Evolutionary conservation across 2,329 filamentous ascomycete genomes (phyloP).

Genomic region (Ascochyta lentis): DNA sequence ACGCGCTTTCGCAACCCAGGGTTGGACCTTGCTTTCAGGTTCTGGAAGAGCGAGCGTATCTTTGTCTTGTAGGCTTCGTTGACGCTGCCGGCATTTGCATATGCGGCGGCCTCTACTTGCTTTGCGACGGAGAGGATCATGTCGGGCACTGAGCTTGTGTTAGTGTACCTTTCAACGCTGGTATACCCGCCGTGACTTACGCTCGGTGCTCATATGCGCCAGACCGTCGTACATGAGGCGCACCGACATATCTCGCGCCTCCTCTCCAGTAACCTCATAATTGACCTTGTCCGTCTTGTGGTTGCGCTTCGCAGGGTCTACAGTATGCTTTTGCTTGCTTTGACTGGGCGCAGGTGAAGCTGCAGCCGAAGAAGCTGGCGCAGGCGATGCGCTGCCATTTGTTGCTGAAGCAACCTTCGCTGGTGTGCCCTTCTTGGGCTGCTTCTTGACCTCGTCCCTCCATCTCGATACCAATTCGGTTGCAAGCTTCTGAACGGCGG

Average conservation of each 20-base stretch:
- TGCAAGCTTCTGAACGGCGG: constrained; percentile 74
- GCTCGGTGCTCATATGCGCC: constrained; percentile 69
- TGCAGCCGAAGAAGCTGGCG: constrained; percentile 48
- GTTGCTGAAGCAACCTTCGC: constrained; percentile 27
- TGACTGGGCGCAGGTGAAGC: constrained; percentile 58
- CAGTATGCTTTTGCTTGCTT: constrained; percentile 61
- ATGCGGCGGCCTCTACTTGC: constrained; percentile 80
- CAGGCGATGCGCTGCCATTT: constrained; percentile 41
- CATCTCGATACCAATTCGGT: constrained; percentile 86
- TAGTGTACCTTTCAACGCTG: constrained; percentile 3
- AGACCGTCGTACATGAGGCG: constrained; percentile 94
- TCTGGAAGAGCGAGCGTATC: constrained; percentile 90
- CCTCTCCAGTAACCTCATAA: constrained; percentile 74
- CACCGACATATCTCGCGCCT: constrained; percentile 81
- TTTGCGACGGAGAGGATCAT: constrained; percentile 71
- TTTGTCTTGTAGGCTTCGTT: constrained; percentile 80
- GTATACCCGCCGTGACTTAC: constrained; percentile 40
- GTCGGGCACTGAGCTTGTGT: constrained; percentile 57
- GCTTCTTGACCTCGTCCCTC: constrained; percentile 76
- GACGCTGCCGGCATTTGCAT: constrained; percentile 71
- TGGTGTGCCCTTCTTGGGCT: constrained; percentile 40
- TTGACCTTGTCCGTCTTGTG: constrained; percentile 83
- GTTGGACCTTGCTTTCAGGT: constrained; percentile 93
- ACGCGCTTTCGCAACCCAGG: constrained; percentile 77
- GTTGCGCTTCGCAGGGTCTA: constrained; percentile 76